These are phyloP conservation scores for Phialophora verrucosa DNA, from an alignment of 2,329 filamentous ascomycete genomes.

Conservation along the genomic window DNA sequence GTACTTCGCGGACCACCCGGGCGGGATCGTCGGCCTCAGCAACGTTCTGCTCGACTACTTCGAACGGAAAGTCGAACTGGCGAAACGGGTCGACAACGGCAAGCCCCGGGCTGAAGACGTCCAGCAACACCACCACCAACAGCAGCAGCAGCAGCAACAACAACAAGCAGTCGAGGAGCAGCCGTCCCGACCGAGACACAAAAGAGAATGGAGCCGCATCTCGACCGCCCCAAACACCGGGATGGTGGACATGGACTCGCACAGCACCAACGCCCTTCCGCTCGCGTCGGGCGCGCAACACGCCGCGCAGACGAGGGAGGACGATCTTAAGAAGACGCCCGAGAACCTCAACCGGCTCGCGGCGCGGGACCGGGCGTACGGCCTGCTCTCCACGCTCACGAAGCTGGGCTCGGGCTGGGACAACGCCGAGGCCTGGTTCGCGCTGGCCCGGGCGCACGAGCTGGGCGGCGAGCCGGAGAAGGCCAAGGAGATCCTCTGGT, in stretches of 20 bases:
- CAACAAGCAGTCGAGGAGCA: constrained; percentile 21
- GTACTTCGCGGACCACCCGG: constrained; percentile 78
- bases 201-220: constrained; percentile 26
- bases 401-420: constrained; percentile 90
- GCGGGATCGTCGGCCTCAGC: constrained; percentile 79
- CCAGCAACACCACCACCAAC: neutral
- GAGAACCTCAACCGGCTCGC: constrained; percentile 82
- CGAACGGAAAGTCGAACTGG: constrained; percentile 54
- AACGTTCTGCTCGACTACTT: constrained; percentile 88
- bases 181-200: constrained; percentile 20
- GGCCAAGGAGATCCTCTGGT: constrained; percentile 93
- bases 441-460: constrained; percentile 84
- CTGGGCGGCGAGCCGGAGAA: constrained; percentile 83
- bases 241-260: constrained; percentile 18
- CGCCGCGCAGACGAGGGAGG: constrained; percentile 25
- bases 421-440: constrained; percentile 89
- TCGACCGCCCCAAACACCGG: constrained; percentile 16
- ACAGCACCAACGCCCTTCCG: neutral
- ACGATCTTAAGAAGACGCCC: constrained; percentile 60
- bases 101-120: constrained; percentile 25
- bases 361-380: constrained; percentile 85
- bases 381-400: constrained; percentile 79
- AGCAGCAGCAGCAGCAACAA: neutral
- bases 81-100: constrained; percentile 41
- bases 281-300: neutral